Evolutionary conservation across 1,284 basidiomycete genomes (phyloP).

Genomic region (Ganoderma sinense): DNA sequence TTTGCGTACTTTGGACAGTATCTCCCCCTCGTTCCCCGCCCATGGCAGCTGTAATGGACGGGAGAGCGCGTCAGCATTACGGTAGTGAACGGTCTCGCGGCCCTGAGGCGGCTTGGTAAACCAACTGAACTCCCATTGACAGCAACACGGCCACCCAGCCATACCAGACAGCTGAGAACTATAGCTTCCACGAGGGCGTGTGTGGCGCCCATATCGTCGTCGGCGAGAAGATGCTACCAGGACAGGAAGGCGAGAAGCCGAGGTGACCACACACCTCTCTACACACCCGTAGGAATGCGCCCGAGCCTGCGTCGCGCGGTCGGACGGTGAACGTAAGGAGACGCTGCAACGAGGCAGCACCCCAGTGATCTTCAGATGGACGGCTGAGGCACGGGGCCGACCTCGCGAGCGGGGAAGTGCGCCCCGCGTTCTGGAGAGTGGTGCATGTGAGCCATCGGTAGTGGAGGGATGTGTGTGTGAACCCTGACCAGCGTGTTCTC

Average conservation of each 20-base stretch:
- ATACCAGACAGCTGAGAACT: slow-evolving; percentile 7
- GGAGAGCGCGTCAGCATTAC: neutral
- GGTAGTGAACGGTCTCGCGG: neutral
- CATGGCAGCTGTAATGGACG: neutral
- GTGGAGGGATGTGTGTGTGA: slow-evolving; percentile 20
- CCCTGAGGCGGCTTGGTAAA: neutral
- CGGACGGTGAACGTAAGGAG: slow-evolving; percentile 1
- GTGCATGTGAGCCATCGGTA: slow-evolving; percentile 26
- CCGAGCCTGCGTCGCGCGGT: slow-evolving; percentile 15
- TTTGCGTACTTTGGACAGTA: neutral
- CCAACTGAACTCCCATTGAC: neutral
- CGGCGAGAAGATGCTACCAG: slow-evolving; percentile 20
- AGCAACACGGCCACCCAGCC: neutral
- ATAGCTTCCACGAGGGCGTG: slow-evolving; percentile 1
- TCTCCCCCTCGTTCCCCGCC: neutral
- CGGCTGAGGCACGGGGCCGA: slow-evolving; percentile 8
- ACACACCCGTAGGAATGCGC: neutral
- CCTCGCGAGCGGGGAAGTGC: slow-evolving; percentile 1
- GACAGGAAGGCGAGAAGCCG: slow-evolving; percentile 13
- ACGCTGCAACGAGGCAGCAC: slow-evolving; percentile 15
- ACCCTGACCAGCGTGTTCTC: slow-evolving; percentile 18
- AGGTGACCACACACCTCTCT: slow-evolving; percentile 1
- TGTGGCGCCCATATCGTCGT: slow-evolving; percentile 13
- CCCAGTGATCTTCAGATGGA: slow-evolving; percentile 16
- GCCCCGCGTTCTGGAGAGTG: slow-evolving; percentile 20